Conservation (phyloP, 352 stramenopile genomes). For the Phytophthora sp. region DNA sequence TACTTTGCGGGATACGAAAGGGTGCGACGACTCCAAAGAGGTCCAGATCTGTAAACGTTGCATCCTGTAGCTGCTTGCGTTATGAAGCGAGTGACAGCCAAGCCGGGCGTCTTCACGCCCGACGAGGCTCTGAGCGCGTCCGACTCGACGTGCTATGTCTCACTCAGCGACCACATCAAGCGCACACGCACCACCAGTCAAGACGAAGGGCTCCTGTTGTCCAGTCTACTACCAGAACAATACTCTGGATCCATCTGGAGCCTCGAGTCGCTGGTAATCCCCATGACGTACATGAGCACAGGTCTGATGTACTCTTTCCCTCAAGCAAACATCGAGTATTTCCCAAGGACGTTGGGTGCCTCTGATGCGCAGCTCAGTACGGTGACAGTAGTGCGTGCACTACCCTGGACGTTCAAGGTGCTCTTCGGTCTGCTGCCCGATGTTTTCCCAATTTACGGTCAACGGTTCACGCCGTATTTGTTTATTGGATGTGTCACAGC, state of each 20-base stretch:
- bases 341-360: constrained; percentile 61
- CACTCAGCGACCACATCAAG: constrained; percentile 33
- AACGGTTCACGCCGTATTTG: constrained; percentile 83
- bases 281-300: constrained; percentile 81
- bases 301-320: constrained; percentile 73
- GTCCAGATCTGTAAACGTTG: neutral
- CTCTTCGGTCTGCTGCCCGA: constrained; percentile 77
- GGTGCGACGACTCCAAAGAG: constrained; percentile 15
- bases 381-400: constrained; percentile 62
- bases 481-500: constrained; percentile 63
- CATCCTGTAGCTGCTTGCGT: neutral
- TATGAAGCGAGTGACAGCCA: constrained; percentile 27
- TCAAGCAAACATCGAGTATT: constrained; percentile 79
- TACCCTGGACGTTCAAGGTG: constrained; percentile 86
- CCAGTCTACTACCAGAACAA: constrained; percentile 25
- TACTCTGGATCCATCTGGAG: constrained; percentile 56
- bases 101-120: constrained; percentile 12
- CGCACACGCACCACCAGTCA: constrained; percentile 28
- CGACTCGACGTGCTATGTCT: constrained; percentile 35
- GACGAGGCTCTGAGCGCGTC: constrained; percentile 33
- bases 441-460: constrained; percentile 53
- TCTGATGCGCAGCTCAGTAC: constrained; percentile 79
- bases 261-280: constrained; percentile 62
- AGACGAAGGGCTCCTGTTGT: constrained; percentile 32
- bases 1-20: constrained; percentile 19